phyloP scores from a whole-genome alignment of 2,329 filamentous ascomycete genomes.

The Neospermospora avenae region DNA sequence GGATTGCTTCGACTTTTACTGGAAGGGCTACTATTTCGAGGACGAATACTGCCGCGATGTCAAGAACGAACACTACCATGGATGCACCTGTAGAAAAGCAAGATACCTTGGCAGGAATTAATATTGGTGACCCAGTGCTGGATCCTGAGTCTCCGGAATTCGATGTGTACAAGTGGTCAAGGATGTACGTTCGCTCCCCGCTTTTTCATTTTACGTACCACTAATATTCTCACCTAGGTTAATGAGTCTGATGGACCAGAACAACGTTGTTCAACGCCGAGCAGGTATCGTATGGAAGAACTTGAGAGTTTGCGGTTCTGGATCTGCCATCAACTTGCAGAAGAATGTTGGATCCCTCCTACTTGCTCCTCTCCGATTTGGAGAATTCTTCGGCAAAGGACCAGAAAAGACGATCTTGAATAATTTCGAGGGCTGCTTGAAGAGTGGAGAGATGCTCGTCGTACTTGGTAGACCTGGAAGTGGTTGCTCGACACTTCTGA shows the following conservation, averaged over 20 bases:
- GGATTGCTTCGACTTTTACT: slow-evolving; percentile 29
- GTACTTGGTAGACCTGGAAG: slow-evolving; percentile 65
- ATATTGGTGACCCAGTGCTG: slow-evolving; percentile 46
- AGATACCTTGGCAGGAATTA: slow-evolving; percentile 38
- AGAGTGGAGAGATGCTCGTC: slow-evolving; percentile 63
- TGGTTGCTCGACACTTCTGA: slow-evolving; percentile 63
- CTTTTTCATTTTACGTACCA: not conserved
- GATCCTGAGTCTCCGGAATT: slow-evolving; percentile 45
- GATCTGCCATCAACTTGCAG: slow-evolving; percentile 65
- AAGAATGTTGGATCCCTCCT: slow-evolving; percentile 61
- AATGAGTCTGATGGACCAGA: slow-evolving; percentile 47
- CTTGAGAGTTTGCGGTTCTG: slow-evolving; percentile 64
- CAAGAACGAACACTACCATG: slow-evolving; percentile 15
- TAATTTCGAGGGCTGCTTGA: slow-evolving; percentile 61
- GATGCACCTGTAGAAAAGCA: slow-evolving; percentile 16
- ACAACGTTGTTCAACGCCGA: slow-evolving; percentile 50
- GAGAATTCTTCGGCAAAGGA: slow-evolving; percentile 52
- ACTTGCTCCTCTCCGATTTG: slow-evolving; percentile 53
- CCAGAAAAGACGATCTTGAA: slow-evolving; percentile 58
- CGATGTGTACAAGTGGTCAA: slow-evolving; percentile 27
- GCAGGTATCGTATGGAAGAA: slow-evolving; percentile 63
- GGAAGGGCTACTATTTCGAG: slow-evolving; percentile 15
- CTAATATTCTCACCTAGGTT: slow-evolving; percentile 15
- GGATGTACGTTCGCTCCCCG: slow-evolving; percentile 19
- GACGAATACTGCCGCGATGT: slow-evolving; percentile 12